A percentile compares a stretch with the other conserved stretches of the same genome.
These are phyloP conservation scores for Colletotrichum sp. DNA, from an alignment of 2,329 filamentous ascomycete genomes.

Conservation along the genomic window DNA sequence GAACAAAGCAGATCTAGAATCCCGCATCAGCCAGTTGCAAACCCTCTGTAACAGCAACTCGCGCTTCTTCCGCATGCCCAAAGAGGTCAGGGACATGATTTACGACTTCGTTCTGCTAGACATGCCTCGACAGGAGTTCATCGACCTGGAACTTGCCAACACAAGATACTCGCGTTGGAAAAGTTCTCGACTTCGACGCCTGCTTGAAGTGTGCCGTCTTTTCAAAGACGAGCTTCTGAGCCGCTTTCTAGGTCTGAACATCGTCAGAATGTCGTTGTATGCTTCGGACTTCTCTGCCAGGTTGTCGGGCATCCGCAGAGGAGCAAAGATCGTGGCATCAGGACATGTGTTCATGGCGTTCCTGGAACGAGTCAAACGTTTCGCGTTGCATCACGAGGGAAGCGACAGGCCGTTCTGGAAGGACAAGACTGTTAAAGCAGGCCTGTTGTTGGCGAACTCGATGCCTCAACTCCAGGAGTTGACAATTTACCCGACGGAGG, in stretches of 20 bases:
- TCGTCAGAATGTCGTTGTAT: not conserved
- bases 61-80: not conserved
- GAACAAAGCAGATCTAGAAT: not conserved
- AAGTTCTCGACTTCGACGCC: not conserved
- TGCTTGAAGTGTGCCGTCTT: not conserved
- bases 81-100: not conserved
- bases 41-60: not conserved
- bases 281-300: not conserved
- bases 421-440: not conserved
- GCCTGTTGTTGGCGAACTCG: not conserved
- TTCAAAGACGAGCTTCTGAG: not conserved
- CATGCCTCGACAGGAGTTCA: not conserved
- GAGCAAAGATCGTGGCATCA: not conserved
- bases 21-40: not conserved
- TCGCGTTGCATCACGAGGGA: not conserved
- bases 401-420: not conserved
- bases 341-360: not conserved
- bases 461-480: not conserved
- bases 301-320: not conserved
- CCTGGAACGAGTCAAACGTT: not conserved
- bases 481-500: not conserved
- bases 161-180: not conserved
- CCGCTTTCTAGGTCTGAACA: not conserved
- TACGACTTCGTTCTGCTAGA: not conserved
- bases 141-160: not conserved